Evolutionary conservation across 441 rosid genomes (phyloP), one percentile per base, ranked within the genome.

Genomic region (Hura crepitans): DNA sequence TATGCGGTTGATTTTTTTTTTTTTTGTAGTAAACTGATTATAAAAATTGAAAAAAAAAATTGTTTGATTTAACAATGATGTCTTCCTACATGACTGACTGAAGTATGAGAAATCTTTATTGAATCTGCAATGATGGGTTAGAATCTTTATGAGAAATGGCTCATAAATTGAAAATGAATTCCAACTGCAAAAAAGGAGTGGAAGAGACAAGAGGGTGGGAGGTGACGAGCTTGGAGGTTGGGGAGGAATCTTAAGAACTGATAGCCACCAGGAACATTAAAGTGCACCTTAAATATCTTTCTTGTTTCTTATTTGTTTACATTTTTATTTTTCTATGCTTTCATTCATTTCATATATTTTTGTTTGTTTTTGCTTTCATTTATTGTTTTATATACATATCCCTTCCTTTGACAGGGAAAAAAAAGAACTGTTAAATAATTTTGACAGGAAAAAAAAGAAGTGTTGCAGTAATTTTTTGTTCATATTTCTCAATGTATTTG

Each of bases 101-200:
- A 43, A 69, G 56, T 45, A n/a, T 45, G 45, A 69, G 5, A 69
- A 57, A 45, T 59, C 20, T 45, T 31, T 14, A 6, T 69, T 58
- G 56, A 46, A 43, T 57, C 7, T 46, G 23, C 37, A n/a, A 20
- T 43, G 11, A 5, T 45, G 45, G 50, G 42, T 58, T 59, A 47
- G 33, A 30, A 47, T 59, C 20, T 22, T 30, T 20, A 70, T 47
- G 59, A 50, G 31, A 47, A 47, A 47, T 31, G 59, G n/a, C 45
- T 64, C 15, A 30, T 20, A 46, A 28, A 30, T 6, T 50, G 49
- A 22, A 25, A 55, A 53, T 14, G 12, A 64, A 64, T 28, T 17
- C 17, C 35, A 35, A 22, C 15, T 25, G 62, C 33, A 15, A 66
- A 66, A 66, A 13, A 33, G 53, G 22, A 10, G 18, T 17, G 15